A percentile compares a stretch with the other conserved stretches of the same genome.
phyloP scores from a whole-genome alignment of 192 early-diverging fungal species.

The Lunasporangiospora selenospora region DNA sequence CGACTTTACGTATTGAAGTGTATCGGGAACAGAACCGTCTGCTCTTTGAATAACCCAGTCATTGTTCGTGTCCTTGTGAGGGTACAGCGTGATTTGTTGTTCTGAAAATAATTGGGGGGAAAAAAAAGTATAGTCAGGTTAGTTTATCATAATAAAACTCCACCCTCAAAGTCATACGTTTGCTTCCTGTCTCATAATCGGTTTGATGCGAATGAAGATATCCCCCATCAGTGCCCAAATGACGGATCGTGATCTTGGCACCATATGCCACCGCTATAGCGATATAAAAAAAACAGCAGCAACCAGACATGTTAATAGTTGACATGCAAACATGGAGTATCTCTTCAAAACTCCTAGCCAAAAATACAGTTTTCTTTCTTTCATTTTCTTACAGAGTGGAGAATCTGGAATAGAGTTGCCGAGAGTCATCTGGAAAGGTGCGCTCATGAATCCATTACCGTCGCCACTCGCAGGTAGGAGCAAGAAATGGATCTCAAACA shows the following conservation, averaged over 20 bases:
- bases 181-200: slow-evolving; percentile 77
- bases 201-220: slow-evolving; percentile 77
- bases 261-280: slow-evolving; percentile 68
- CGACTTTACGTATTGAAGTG: slow-evolving; percentile 60
- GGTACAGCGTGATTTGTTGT: slow-evolving; percentile 55
- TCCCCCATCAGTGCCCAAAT: slow-evolving; percentile 74
- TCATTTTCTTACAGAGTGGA: slow-evolving; percentile 24
- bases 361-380: not conserved
- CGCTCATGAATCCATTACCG: slow-evolving; percentile 92
- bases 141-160: not conserved
- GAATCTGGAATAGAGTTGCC: slow-evolving; percentile 65
- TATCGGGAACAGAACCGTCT: slow-evolving; percentile 29
- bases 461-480: slow-evolving; percentile 78
- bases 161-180: slow-evolving; percentile 56
- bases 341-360: not conserved
- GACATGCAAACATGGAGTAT: not conserved
- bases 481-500: slow-evolving; percentile 91
- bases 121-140: not conserved
- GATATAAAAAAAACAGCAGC: slow-evolving; percentile 1
- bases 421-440: slow-evolving; percentile 86
- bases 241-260: slow-evolving; percentile 66
- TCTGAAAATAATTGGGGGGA: slow-evolving; percentile 18
- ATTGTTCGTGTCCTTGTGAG: slow-evolving; percentile 87
- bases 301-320: not conserved
- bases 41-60: slow-evolving; percentile 66